phyloP scores from a whole-genome alignment of 2,329 filamentous ascomycete genomes.

The Aspergillus clavatus region DNA sequence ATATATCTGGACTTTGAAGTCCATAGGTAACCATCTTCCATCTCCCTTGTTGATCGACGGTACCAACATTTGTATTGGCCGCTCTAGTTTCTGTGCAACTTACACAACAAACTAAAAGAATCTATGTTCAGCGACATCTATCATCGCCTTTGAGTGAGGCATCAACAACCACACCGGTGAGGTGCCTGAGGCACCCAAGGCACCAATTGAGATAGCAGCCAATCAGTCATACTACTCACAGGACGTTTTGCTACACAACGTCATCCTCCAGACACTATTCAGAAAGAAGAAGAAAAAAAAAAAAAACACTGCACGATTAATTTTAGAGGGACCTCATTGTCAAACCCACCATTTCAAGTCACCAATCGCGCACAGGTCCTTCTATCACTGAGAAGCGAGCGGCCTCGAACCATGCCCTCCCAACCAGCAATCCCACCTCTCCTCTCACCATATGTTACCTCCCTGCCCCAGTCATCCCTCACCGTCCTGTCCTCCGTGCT shows the following conservation, averaged over 20 bases:
- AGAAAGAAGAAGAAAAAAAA: conserved; percentile 7
- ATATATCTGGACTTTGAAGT: too few relatives aligned
- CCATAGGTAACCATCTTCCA: too few relatives aligned
- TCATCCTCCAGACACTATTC: conserved; percentile 14
- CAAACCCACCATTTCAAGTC: too few relatives aligned
- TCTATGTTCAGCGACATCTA: too few relatives aligned
- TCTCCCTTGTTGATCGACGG: too few relatives aligned
- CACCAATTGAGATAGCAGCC: background rate
- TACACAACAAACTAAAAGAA: too few relatives aligned
- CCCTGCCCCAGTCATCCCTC: conserved; percentile 34
- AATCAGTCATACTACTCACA: conserved; percentile 6
- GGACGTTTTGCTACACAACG: conserved; percentile 21
- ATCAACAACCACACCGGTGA: background rate
- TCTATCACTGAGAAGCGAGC: background rate
- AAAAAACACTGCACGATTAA: conserved; percentile 2
- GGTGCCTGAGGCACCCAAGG: background rate
- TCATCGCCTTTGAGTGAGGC: background rate
- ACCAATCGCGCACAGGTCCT: background rate
- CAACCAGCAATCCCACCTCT: conserved; percentile 39
- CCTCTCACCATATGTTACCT: conserved; percentile 35
- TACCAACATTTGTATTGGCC: too few relatives aligned
- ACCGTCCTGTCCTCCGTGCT: conserved; percentile 43
- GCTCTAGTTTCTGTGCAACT: too few relatives aligned
- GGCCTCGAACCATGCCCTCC: conserved; percentile 30
- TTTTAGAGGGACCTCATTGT: background rate